Base-by-base conservation (phyloP, 176 grass and related monocot genomes). In the Avena eriantha region DNA sequence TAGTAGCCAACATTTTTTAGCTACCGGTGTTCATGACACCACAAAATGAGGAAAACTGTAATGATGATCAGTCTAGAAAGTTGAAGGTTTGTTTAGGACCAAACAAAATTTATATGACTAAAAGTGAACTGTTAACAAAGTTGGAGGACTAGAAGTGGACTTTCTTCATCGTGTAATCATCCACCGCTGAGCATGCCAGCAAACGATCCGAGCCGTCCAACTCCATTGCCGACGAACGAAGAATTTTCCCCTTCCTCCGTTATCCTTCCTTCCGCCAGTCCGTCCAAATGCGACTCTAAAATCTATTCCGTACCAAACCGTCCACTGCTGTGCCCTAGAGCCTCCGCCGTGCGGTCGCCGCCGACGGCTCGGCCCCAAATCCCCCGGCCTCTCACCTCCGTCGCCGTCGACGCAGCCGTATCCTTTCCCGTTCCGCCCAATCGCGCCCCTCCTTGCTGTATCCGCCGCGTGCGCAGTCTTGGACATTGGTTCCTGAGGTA, bases 321-420 rank as follows among this genome's bases (percentile, higher is more conserved):
- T 63, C 71, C 71, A 73, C 72, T 46, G 46, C 22, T 17, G 71
- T 74, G 46, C 72, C 72, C 72, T 51, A 51, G 71, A 48, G 46
- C 46, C 14, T 46, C 72, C 72, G 72, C 70, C 72, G 23, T 75
- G 45, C 73, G 24, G 8, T 47, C 14, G 24, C 14, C 46, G 7
- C 72, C 46, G 22, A 15, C 3, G 18, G 18, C 68, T 19, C 17
- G 7, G 5, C 36, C 35, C 46, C 46, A 13, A 26, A 35, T 16
- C 65, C 48, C 48, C 17, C 24, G 0, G 14, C 73, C 47, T 29
- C 23, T 31, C 7, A 16, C 24, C 8, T 24, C 8, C 46, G 1
- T 51, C 19, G 9, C 21, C 21, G 14, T 17, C 14, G 29, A 9
- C 64, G 5, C 14, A 5, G 12, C 17, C 31, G 15, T 36, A 7